A percentile compares a stretch with the other conserved stretches of the same genome.
Conservation (phyloP, 805 yeast genomes). For the Lipomyces yamanashiensis region DNA sequence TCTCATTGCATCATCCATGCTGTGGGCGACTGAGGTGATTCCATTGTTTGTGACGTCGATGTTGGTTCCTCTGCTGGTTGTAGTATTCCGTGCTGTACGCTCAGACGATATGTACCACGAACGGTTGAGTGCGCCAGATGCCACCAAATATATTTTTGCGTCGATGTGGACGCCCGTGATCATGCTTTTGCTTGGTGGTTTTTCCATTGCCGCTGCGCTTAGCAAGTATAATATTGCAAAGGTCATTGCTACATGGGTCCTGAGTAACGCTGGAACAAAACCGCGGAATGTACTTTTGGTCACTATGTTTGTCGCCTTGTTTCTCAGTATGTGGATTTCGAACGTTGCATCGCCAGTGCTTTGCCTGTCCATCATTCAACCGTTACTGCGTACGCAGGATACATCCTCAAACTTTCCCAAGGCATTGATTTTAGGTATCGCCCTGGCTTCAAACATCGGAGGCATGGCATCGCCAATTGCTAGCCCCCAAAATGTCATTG, state of each 20-base stretch:
- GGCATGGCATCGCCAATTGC: slow-evolving; percentile 99
- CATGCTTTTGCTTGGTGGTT: slow-evolving; percentile 88
- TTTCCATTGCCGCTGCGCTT: slow-evolving; percentile 90
- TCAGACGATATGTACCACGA: slow-evolving; percentile 58
- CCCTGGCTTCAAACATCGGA: slow-evolving; percentile 88
- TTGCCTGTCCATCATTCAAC: slow-evolving; percentile 89
- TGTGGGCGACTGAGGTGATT: slow-evolving; percentile 93
- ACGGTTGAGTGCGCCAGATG: slow-evolving; percentile 65
- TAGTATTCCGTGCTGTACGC: slow-evolving; percentile 64
- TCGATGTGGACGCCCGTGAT: slow-evolving; percentile 97
- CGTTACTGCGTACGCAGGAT: slow-evolving; percentile 81
- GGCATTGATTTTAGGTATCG: slow-evolving; percentile 87
- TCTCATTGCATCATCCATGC: slow-evolving; percentile 74
- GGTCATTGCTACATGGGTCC: slow-evolving; percentile 76
- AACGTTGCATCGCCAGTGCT: slow-evolving; percentile 97
- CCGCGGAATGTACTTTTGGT: slow-evolving; percentile 78
- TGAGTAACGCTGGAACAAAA: slow-evolving; percentile 82
- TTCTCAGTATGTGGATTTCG: slow-evolving; percentile 93
- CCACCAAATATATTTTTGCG: slow-evolving; percentile 77
- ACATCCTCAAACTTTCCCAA: slow-evolving; percentile 76
- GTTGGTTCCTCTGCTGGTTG: slow-evolving; percentile 79
- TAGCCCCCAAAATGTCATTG: slow-evolving; percentile 93
- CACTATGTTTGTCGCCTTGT: slow-evolving; percentile 83
- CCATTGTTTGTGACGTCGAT: slow-evolving; percentile 91
- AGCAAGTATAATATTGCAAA: slow-evolving; percentile 91